phyloP scores from a whole-genome alignment of 179 eudicot species.

The Amaranthus tricolor region DNA sequence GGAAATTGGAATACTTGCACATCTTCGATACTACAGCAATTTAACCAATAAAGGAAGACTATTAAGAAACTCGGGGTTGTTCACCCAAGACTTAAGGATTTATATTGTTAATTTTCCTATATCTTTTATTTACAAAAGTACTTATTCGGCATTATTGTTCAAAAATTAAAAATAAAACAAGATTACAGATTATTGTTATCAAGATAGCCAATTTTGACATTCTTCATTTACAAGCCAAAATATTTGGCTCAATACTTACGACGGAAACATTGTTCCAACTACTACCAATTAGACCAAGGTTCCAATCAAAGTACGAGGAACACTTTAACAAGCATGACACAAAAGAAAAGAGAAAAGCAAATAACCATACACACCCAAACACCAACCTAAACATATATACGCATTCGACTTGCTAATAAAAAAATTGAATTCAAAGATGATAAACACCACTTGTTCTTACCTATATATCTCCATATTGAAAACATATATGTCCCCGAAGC shows the following conservation, averaged over 20 bases:
- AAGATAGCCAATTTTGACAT: too few species aligned
- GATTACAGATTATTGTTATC: too few species aligned
- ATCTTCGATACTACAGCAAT: too few species aligned
- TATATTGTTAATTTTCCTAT: too few species aligned
- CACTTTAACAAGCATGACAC: background rate
- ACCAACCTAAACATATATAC: background rate
- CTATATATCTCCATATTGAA: slow-evolving; percentile 82
- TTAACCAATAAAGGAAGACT: too few species aligned
- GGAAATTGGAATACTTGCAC: too few species aligned
- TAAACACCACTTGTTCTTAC: slow-evolving; percentile 33
- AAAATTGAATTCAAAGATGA: background rate
- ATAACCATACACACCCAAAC: background rate
- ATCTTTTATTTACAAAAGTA: too few species aligned
- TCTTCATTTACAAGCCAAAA: background rate
- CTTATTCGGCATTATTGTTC: too few species aligned
- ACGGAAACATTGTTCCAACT: background rate
- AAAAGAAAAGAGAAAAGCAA: background rate
- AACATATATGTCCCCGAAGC: slow-evolving; percentile 83
- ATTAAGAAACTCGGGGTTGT: too few species aligned
- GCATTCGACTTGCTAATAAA: background rate
- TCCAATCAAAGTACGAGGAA: background rate
- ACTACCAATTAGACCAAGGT: background rate
- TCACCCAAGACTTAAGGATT: too few species aligned
- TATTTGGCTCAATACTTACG: too few species aligned
- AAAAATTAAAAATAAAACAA: too few species aligned